phyloP scores from a whole-genome alignment of 169 alveolate species.

The Theileria equi region DNA sequence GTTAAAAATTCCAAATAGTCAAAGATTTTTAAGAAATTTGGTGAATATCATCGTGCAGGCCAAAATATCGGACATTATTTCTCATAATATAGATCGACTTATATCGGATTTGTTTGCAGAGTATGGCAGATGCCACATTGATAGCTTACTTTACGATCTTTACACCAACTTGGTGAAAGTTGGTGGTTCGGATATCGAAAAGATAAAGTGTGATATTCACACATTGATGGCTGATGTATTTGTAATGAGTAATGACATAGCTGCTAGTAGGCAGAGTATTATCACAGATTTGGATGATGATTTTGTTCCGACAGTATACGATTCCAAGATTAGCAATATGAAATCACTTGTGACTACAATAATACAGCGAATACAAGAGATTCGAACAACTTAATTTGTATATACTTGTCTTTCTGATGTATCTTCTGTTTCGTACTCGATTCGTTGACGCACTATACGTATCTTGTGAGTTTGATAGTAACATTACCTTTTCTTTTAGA shows the following conservation, averaged over 20 bases:
- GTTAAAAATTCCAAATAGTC: not conserved
- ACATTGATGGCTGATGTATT: not conserved
- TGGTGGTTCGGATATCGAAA: not conserved
- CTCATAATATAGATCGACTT: not conserved
- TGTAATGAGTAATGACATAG: not conserved
- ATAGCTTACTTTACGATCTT: not conserved
- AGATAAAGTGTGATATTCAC: not conserved
- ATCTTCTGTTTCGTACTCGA: conserved; percentile 28
- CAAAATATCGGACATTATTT: not conserved
- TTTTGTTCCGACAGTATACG: not conserved
- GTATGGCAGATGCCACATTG: not conserved
- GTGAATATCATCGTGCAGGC: conserved; percentile 6
- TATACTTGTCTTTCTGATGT: not conserved
- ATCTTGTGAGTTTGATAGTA: conserved; percentile 2
- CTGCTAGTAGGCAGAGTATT: not conserved
- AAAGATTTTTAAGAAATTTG: not conserved
- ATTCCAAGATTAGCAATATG: not conserved
- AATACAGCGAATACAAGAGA: no score
- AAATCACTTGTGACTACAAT: no score
- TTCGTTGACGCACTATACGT: not conserved
- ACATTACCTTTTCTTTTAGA: not conserved
- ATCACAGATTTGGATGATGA: not conserved
- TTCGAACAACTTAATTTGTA: no score
- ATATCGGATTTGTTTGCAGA: conserved; percentile 1
- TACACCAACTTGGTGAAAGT: conserved; percentile 1